Conservation (phyloP, 495 filamentous ascomycete genomes). For the Penicillium bovifimosum region DNA sequence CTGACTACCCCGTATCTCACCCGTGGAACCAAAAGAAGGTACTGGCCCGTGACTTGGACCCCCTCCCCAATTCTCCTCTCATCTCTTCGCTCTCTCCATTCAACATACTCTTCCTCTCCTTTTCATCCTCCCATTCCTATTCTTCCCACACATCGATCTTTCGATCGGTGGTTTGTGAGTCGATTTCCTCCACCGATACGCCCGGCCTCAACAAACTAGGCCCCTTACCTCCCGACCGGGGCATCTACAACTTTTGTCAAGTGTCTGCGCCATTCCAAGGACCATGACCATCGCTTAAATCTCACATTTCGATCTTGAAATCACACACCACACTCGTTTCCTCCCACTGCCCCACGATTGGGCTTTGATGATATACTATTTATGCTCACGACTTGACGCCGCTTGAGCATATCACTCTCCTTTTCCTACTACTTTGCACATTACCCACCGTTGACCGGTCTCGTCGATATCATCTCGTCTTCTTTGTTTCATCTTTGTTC, state of each 20-base stretch:
- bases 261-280: background rate
- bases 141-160: background rate
- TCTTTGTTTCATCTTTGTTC: background rate
- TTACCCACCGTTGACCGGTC: slow-evolving; percentile 28
- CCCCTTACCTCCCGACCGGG: background rate
- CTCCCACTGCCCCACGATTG: slow-evolving; percentile 5
- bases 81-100: slow-evolving; percentile 3
- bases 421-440: slow-evolving; percentile 16
- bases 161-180: background rate
- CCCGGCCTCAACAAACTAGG: background rate
- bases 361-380: slow-evolving; percentile 27
- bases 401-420: slow-evolving; percentile 32
- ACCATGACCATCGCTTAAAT: slow-evolving; percentile 28
- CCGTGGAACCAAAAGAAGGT: slow-evolving; percentile 3
- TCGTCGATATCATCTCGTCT: slow-evolving; percentile 15
- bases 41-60: slow-evolving; percentile 3
- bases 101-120: background rate
- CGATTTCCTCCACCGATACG: background rate
- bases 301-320: slow-evolving; percentile 5
- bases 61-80: slow-evolving; percentile 4
- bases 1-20: slow-evolving; percentile 8
- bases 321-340: slow-evolving; percentile 21
- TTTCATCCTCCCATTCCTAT: slow-evolving; percentile 1
- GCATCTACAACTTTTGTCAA: background rate
- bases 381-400: slow-evolving; percentile 42